A percentile compares a stretch with the other conserved stretches of the same genome.
These are phyloP conservation scores for Botrytis fragariae DNA, from an alignment of 2,329 filamentous ascomycete genomes.

Conservation along the genomic window DNA sequence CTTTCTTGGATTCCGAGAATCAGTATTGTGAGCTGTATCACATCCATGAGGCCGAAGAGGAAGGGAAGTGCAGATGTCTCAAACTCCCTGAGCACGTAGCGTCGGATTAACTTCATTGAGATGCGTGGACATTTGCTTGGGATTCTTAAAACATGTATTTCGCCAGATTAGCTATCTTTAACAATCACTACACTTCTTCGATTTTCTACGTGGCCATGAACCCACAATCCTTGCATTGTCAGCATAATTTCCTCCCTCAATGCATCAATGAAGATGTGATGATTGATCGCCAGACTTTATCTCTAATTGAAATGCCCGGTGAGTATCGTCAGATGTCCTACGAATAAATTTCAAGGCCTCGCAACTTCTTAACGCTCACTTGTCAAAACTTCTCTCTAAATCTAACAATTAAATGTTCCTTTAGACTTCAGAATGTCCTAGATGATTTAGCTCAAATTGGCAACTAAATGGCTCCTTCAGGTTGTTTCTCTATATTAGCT, in stretches of 20 bases:
- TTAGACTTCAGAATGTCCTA: not conserved
- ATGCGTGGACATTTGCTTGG: not conserved
- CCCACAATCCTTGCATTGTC: not conserved
- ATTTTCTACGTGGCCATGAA: not conserved
- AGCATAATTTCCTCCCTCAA: not conserved
- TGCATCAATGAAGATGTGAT: not conserved
- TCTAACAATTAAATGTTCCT: not conserved
- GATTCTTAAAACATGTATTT: not conserved
- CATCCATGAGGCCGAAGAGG: not conserved
- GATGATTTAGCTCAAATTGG: not conserved
- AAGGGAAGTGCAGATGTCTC: not conserved
- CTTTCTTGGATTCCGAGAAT: not conserved
- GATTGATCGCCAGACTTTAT: not conserved
- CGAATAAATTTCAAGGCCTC: too few species aligned
- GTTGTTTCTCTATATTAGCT: not conserved
- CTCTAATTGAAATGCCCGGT: not conserved
- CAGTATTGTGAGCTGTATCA: not conserved
- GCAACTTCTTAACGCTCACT: not conserved
- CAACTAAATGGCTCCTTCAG: accelerated
- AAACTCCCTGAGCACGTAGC: not conserved
- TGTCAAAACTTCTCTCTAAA: not conserved
- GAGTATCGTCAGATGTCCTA: not conserved
- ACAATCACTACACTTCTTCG: not conserved
- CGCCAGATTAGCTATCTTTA: not conserved
- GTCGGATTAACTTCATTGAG: not conserved